phyloP scores from a whole-genome alignment of 1,284 basidiomycete species.

The Pholiota adiposa region DNA sequence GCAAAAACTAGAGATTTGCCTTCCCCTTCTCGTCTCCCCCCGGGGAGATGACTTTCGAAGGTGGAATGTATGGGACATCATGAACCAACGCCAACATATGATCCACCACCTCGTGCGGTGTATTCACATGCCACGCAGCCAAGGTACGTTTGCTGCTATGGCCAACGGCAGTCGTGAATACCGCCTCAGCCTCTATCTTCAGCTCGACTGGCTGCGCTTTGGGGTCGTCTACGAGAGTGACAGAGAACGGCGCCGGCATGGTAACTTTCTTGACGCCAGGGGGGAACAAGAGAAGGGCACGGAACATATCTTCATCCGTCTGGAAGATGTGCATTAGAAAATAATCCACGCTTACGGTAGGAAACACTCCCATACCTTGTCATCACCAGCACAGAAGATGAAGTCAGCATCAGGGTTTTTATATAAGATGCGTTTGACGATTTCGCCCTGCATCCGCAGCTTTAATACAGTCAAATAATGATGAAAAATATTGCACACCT shows the following conservation, averaged over 20 bases:
- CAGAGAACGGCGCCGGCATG: slow-evolving; percentile 76
- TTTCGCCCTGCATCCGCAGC: slow-evolving; percentile 71
- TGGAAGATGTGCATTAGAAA: slow-evolving; percentile 20
- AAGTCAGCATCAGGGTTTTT: slow-evolving; percentile 93
- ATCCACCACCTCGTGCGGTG: slow-evolving; percentile 74
- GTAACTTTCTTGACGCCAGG: slow-evolving; percentile 46
- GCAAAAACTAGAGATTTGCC: slow-evolving; percentile 10
- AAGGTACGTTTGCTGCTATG: slow-evolving; percentile 86
- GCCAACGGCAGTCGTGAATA: slow-evolving; percentile 90
- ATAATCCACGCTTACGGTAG: too few relatives aligned
- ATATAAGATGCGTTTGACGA: slow-evolving; percentile 93
- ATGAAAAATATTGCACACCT: slow-evolving; percentile 47
- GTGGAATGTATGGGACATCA: slow-evolving; percentile 25
- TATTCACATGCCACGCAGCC: slow-evolving; percentile 88
- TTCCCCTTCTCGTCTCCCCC: slow-evolving; percentile 9
- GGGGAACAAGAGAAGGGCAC: slow-evolving; percentile 74
- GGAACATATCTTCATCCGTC: slow-evolving; percentile 99
- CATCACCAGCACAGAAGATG: slow-evolving; percentile 96
- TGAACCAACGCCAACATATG: slow-evolving; percentile 60
- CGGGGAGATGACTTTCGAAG: too few relatives aligned
- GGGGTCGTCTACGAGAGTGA: slow-evolving; percentile 58
- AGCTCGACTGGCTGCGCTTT: slow-evolving; percentile 59
- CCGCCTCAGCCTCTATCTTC: slow-evolving; percentile 64
- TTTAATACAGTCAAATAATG: neutral
- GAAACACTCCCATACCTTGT: slow-evolving; percentile 88